Conservation (phyloP, 2,329 filamentous ascomycete species). For the Alternaria sp. region DNA sequence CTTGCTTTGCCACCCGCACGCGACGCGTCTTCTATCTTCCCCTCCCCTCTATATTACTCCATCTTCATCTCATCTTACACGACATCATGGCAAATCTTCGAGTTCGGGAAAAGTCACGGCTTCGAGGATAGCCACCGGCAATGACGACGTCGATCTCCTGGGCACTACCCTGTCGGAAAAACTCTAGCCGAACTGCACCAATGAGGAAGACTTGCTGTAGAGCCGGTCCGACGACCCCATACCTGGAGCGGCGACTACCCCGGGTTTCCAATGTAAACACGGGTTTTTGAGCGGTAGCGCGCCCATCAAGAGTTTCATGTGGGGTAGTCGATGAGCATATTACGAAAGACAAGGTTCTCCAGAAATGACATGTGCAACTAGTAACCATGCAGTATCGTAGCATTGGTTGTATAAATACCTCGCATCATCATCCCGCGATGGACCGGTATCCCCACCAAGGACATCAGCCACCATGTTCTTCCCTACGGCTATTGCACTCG, state of each 20-base stretch:
- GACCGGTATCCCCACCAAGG: not conserved
- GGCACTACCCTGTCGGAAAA: slow-evolving; percentile 16
- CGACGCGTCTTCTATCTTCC: not conserved
- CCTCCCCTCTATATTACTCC: not conserved
- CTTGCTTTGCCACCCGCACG: not conserved
- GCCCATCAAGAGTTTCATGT: not conserved
- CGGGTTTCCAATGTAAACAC: slow-evolving; percentile 14
- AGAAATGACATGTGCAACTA: not conserved
- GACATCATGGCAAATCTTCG: not conserved
- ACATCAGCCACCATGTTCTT: slow-evolving; percentile 12
- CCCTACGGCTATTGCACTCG: slow-evolving; percentile 3
- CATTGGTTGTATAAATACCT: not conserved
- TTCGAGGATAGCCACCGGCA: slow-evolving; percentile 12
- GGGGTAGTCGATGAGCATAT: not conserved
- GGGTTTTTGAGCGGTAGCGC: slow-evolving; percentile 1
- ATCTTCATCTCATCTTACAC: not conserved
- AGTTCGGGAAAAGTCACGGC: not conserved
- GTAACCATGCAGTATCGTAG: not conserved
- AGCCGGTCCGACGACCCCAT: slow-evolving; percentile 8
- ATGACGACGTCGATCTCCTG: slow-evolving; percentile 1
- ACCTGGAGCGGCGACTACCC: slow-evolving; percentile 12
- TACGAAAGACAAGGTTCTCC: not conserved
- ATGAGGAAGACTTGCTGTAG: slow-evolving; percentile 9
- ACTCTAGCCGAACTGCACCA: slow-evolving; percentile 23
- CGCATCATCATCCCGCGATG: not conserved